phyloP scores from a whole-genome alignment of 2,329 filamentous ascomycete genomes.

The Colletotrichum somersetense region DNA sequence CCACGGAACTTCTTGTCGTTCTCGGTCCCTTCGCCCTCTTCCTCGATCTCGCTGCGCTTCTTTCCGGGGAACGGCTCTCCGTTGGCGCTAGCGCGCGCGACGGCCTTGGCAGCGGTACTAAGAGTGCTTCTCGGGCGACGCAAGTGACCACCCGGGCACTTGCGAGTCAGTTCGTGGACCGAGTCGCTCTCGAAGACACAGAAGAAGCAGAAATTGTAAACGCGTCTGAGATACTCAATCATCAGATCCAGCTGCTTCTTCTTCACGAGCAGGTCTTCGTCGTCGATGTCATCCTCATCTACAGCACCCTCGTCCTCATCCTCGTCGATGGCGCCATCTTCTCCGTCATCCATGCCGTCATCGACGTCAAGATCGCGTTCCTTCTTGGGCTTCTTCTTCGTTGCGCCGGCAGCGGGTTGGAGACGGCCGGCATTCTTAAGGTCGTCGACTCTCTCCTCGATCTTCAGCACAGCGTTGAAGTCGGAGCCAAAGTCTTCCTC shows the following conservation, averaged over 20 bases:
- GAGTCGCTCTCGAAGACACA: slow-evolving; percentile 99
- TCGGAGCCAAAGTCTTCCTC: slow-evolving; percentile 85
- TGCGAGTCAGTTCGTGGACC: slow-evolving; percentile 92
- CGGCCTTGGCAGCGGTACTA: slow-evolving; percentile 84
- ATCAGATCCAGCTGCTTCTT: slow-evolving; percentile 97
- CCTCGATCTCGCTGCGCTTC: slow-evolving; percentile 75
- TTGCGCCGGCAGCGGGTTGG: slow-evolving; percentile 71
- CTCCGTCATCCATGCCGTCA: slow-evolving; percentile 71
- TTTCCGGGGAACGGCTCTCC: slow-evolving; percentile 88
- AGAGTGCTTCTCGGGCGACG: slow-evolving; percentile 89
- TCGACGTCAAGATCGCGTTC: slow-evolving; percentile 71
- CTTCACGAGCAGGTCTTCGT: slow-evolving; percentile 88
- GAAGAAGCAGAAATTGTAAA: slow-evolving; percentile 99
- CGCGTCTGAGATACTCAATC: slow-evolving; percentile 95
- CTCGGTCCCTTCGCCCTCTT: slow-evolving; percentile 73
- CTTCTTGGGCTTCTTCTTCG: slow-evolving; percentile 71
- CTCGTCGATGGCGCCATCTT: slow-evolving; percentile 78
- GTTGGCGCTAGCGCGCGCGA: slow-evolving; percentile 85
- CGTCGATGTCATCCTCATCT: slow-evolving; percentile 86
- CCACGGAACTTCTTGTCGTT: slow-evolving; percentile 81
- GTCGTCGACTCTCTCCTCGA: slow-evolving; percentile 89
- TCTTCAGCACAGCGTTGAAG: slow-evolving; percentile 81
- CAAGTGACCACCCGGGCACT: slow-evolving; percentile 97
- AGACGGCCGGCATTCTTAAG: slow-evolving; percentile 82
- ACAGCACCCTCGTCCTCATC: slow-evolving; percentile 84